A percentile compares a stretch with the other conserved stretches of the same genome.
Conservation (phyloP, 73 alveolate genomes). For the Paraurostyla sp. region DNA sequence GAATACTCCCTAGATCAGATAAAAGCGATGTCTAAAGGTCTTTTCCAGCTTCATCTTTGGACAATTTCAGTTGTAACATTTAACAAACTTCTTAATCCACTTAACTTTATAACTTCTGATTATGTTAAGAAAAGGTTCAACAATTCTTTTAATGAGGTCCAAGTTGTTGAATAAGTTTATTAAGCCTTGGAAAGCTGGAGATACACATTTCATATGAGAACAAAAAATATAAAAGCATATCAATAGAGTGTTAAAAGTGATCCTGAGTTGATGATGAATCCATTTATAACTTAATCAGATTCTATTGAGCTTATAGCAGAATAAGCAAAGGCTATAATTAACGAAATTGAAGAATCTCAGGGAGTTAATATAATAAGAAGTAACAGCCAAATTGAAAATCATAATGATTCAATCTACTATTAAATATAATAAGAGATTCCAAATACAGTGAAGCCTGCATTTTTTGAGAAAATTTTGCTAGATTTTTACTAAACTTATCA, state of each 20-base stretch:
- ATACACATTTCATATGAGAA: conserved; percentile 56
- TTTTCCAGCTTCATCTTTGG: conserved; percentile 84
- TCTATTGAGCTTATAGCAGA: neutral
- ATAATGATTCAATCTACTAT: conserved; percentile 10
- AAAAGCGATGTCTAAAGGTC: conserved; percentile 75
- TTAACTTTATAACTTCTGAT: conserved; percentile 77
- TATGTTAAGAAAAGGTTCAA: conserved; percentile 74
- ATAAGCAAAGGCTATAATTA: neutral
- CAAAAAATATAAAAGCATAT: neutral
- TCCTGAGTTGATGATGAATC: too few species aligned
- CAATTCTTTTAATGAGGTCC: conserved; percentile 67
- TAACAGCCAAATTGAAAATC: neutral
- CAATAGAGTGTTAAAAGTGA: neutral
- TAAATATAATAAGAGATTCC: conserved; percentile 20
- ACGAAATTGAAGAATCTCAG: conserved; percentile 7
- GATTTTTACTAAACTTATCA: neutral
- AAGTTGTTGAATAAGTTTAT: conserved; percentile 73
- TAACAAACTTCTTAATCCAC: conserved; percentile 79
- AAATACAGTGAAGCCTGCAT: conserved; percentile 16
- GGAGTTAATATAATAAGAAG: neutral
- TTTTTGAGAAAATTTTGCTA: conserved; percentile 28
- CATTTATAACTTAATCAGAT: too few species aligned
- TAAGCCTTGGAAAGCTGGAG: conserved; percentile 83
- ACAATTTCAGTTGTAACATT: conserved; percentile 72
- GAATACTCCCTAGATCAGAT: conserved; percentile 64